Evolutionary conservation across 2,329 filamentous ascomycete species (phyloP), one percentile per base, ranked within the genome.

Genomic region (Dactylellina haptotyla): DNA sequence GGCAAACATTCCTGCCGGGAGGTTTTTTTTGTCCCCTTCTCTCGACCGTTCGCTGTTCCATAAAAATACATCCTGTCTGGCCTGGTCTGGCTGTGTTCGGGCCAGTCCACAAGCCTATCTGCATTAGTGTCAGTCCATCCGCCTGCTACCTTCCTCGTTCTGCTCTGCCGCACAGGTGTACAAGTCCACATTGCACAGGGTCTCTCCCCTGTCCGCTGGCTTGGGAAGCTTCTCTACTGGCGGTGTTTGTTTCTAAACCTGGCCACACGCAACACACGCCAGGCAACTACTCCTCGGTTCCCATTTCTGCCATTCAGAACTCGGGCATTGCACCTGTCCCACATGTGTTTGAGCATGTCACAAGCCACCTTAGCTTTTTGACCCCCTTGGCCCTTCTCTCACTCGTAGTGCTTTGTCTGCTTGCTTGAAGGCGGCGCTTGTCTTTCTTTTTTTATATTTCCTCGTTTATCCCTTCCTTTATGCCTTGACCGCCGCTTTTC

Each of bases 261-360:
- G 63, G 63, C 45, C n/a, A 20, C 26, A 14, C 45, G 20, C 63
- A 67, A 67, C 63, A 51, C 63, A 59, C 18, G 25, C 34, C 63
- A 67, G 63, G 63, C 63, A 67, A 58, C 63, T 51, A 53, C 53
- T 57, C 62, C 45, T 59, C 45, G 63, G 53, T 25, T 59, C 63
- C 63, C 51, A 58, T 45, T 67, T 53, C 45, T n/a, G n/a, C 46
- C 16, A 54, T 51, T 14, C 41, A 50, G 41, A 53, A 46, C 18
- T 54, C 32, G 39, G 45, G 56, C 34, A 39, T 57, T 23, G 28
- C 34, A 26, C 34, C n/a, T 58, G 59, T 64, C 59, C 66, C 67
- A 73, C 69, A 54, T 61, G 53, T 54, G 66, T 72, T 72, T 70
- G 57, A 61, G 66, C 48, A 37, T 46, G 63, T 67, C 63, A 58